Evolutionary conservation across 768 basidiomycete genomes (phyloP).

Genomic region (Psilocybe subaeruginosa): DNA sequence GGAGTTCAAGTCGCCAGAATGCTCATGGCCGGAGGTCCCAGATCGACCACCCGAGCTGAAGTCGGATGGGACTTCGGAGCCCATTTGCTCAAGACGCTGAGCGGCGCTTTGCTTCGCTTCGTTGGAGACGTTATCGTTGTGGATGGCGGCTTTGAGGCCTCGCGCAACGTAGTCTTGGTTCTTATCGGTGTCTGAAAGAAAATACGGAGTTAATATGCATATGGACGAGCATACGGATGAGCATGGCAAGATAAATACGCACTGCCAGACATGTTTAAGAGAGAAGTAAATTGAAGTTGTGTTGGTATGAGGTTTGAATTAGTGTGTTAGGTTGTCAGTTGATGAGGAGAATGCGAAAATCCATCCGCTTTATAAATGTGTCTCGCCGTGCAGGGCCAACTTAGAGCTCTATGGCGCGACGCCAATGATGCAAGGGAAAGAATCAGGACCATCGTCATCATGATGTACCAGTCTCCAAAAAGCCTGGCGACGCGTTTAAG

Average conservation of each 20-base stretch:
- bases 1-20: background rate
- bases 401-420: background rate
- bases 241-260: background rate
- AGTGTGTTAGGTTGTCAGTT: background rate
- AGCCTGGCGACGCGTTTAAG: too few relatives aligned
- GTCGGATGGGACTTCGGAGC: slow-evolving; percentile 12
- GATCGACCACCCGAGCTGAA: background rate
- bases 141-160: slow-evolving; percentile 59
- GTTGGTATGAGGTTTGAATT: background rate
- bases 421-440: background rate
- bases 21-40: background rate
- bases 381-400: background rate
- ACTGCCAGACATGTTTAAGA: background rate
- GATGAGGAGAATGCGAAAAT: too few relatives aligned
- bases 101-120: slow-evolving; percentile 55
- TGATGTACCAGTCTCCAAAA: too few relatives aligned
- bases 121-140: slow-evolving; percentile 60
- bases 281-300: background rate
- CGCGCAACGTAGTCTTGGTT: slow-evolving; percentile 32
- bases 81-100: slow-evolving; percentile 43
- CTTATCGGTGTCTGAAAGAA: slow-evolving; percentile 6
- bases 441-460: too few relatives aligned
- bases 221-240: too few relatives aligned
- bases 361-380: background rate
- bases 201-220: background rate